Percentiles rank a stretch among this genome's conserved stretches.
phyloP scores from a whole-genome alignment of 2,329 filamentous ascomycete genomes.

The Ascosphaera acerosa region DNA sequence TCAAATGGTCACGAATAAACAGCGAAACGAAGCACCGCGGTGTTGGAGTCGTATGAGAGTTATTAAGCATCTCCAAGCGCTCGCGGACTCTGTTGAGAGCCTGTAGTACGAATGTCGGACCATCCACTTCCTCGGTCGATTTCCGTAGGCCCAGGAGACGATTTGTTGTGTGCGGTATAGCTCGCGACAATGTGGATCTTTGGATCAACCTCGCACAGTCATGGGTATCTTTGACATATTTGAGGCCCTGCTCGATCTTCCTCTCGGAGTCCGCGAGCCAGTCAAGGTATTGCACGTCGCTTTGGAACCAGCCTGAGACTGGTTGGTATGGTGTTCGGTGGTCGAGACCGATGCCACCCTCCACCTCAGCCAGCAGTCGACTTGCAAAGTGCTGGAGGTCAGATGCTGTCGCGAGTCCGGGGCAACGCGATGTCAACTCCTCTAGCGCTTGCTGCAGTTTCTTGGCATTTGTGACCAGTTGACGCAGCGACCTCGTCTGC shows the following conservation, averaged over 20 bases:
- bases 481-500: no score
- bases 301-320: background rate
- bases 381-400: background rate
- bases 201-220: background rate
- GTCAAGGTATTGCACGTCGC: background rate
- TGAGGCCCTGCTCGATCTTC: background rate
- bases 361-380: background rate
- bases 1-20: background rate
- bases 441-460: background rate
- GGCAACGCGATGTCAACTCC: background rate
- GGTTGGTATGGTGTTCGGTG: background rate
- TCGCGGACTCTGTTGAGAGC: background rate
- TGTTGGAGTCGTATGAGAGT: background rate
- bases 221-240: background rate
- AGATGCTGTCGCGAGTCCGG: background rate
- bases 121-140: no score
- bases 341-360: background rate
- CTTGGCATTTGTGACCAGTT: background rate
- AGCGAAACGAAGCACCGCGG: background rate
- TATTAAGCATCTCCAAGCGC: background rate
- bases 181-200: no score
- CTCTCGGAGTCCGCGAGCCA: background rate
- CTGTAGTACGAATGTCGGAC: no score
- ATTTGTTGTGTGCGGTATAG: no score
- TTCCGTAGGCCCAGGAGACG: no score